Evolutionary conservation across 164 flowering plant species (phyloP), one percentile per base, ranked within the genome.

Genomic region (Liriodendron chinense): DNA sequence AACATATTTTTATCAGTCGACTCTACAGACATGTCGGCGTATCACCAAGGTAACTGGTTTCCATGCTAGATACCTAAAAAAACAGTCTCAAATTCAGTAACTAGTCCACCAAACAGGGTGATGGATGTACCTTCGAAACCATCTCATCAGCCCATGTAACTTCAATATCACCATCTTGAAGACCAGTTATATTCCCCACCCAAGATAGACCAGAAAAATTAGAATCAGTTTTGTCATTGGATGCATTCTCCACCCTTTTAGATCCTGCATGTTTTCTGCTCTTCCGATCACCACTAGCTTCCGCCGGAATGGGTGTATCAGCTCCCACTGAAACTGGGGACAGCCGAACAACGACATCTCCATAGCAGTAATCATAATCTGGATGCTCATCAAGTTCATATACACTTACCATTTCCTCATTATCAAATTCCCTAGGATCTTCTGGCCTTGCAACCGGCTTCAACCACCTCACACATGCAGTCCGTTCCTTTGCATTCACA

Each of bases 91-190:
- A 66, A 50, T 20, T 28, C 20, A 66, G 23, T 3, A 53, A 66
- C 2, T 3, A 47, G 43, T 65, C 18, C 28, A 14, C 16, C 21
- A 12, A 49, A 7, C 14, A 61, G 62, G 68, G 24, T 9, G n/a
- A 18, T 63, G 22, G 18, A 75, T 22, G 74, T 93, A 96, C 99
- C 94, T 81, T 88, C 26, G 98, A 92, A 78, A 93, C 90, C 97
- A 93, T 93, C 73, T 96, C 97, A 86, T 96, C 93, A 43, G 97
- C 98, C 99, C 99, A 96, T 62, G 96, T 87, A 70, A 96, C 98
- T 86, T 91, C 94, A 81, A 96, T 96, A 80, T 93, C 94, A 72
- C 99, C 99, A 91, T 96, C 86, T 80, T 80, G 87, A 59, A 94
- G 93, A 78, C 92, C 89, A 70, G 93, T 93, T 76, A 96, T 91